Evolutionary conservation across 345 rosid species (phyloP), one percentile per base, ranked within the genome.

Genomic region (Linum lewisii): DNA sequence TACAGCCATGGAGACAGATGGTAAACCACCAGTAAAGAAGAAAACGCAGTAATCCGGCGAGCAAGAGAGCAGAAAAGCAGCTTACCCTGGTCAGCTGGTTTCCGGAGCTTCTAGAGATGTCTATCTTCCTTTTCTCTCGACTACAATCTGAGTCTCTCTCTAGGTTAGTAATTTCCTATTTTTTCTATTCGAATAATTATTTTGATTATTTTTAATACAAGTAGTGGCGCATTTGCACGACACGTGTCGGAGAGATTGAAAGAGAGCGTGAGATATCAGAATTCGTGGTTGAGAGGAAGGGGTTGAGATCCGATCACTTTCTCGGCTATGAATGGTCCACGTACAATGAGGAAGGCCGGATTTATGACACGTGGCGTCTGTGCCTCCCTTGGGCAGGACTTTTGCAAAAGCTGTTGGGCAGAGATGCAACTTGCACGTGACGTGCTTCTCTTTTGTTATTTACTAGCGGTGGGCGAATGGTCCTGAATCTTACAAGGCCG

Each of bases 241-340:
- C 95, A 82, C 91, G 89, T 84, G 87, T 70, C 77, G 20, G 15
- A 50, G 20, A 60, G 78, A 77, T 82, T 84, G 63, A 73, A 56
- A 57, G 66, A 63, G 44, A 68, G 71, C 54, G 67, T 16, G 34
- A 34, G 76, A 79, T 69, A 81, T 81, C 95, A 75, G 70, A 84
- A 82, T 66, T 89, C 78, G 95, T 89, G 97, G 97, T 78, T 77
- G 90, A 83, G 92, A 83, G 73, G 58, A 23, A 62, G 59, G 72
- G 50, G 65, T 69, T 72, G 73, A 65, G 84, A 84, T 86, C 86
- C 89, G 82, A 89, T 89, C 97, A 82, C 76, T 89, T 82, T 75
- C 84, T 9, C 26, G 21, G 19, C 22, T 22, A 6, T 51, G 42
- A 83, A 80, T 86, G 85, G 97, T 81, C 82, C 95, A 89, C 85